phyloP scores from a whole-genome alignment of 257 asterid genomes.

The Solanum appendiculatum region DNA sequence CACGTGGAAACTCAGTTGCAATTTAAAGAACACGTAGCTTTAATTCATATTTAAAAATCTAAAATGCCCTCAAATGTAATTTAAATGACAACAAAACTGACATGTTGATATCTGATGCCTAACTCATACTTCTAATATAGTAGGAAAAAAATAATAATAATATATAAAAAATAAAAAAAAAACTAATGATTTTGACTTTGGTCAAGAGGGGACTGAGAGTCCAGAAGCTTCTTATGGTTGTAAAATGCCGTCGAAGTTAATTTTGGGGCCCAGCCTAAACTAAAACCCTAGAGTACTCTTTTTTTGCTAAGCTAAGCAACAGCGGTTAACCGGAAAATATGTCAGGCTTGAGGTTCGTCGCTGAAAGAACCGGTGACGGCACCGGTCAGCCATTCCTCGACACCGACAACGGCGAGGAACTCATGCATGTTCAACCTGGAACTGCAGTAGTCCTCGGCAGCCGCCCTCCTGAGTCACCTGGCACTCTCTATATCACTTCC shows the following conservation, averaged over 20 bases:
- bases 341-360: constrained; percentile 54
- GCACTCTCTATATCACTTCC: constrained; percentile 76
- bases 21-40: no score
- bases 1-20: no score
- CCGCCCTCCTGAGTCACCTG: constrained; percentile 55
- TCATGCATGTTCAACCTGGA: constrained; percentile 47
- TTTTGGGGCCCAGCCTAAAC: background rate
- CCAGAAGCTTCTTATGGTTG: background rate
- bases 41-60: no score
- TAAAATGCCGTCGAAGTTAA: background rate
- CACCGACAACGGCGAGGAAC: constrained; percentile 51
- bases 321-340: constrained; percentile 10
- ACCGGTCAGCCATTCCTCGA: constrained; percentile 57
- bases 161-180: no score
- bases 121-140: no score
- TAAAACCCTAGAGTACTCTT: background rate
- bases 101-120: no score
- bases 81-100: no score
- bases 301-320: background rate
- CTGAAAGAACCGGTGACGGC: constrained; percentile 58
- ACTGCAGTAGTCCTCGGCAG: constrained; percentile 67
- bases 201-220: background rate
- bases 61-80: no score
- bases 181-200: background rate
- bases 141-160: no score